phyloP scores from a whole-genome alignment of 352 stramenopile genomes.

The Pythium periplocum region DNA sequence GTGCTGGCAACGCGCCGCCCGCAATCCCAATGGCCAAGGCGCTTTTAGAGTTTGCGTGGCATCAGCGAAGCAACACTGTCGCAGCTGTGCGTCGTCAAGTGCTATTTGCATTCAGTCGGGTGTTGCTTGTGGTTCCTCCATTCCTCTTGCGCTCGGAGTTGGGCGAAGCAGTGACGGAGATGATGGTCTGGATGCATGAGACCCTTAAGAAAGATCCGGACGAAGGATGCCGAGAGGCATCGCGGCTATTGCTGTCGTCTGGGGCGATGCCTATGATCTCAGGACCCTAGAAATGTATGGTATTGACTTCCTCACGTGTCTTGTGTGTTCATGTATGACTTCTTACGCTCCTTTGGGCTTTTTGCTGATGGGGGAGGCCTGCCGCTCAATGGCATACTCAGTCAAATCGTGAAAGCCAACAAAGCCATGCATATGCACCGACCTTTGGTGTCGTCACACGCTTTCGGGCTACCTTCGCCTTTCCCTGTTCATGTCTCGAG shows the following conservation, averaged over 20 bases:
- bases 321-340: too few species aligned
- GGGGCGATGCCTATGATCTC: constrained; percentile 22
- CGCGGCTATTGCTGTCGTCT: constrained; percentile 47
- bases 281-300: too few species aligned
- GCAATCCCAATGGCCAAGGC: constrained; percentile 65
- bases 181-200: constrained; percentile 50
- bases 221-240: constrained; percentile 62
- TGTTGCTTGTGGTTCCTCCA: constrained; percentile 55
- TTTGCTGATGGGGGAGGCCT: too few species aligned
- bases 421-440: too few species aligned
- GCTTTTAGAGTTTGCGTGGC: constrained; percentile 67
- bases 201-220: constrained; percentile 45
- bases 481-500: too few species aligned
- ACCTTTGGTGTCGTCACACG: too few species aligned
- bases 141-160: constrained; percentile 52
- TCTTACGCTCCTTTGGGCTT: too few species aligned
- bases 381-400: too few species aligned
- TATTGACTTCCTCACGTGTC: too few species aligned
- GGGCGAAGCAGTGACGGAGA: constrained; percentile 33
- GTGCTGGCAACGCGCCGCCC: constrained; percentile 46
- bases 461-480: too few species aligned
- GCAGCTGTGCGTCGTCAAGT: constrained; percentile 69
- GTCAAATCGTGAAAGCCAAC: too few species aligned
- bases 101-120: constrained; percentile 62
- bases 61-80: constrained; percentile 30